Conservation (phyloP, 2,329 filamentous ascomycete genomes). For the Tolypocladium pustulatum region DNA sequence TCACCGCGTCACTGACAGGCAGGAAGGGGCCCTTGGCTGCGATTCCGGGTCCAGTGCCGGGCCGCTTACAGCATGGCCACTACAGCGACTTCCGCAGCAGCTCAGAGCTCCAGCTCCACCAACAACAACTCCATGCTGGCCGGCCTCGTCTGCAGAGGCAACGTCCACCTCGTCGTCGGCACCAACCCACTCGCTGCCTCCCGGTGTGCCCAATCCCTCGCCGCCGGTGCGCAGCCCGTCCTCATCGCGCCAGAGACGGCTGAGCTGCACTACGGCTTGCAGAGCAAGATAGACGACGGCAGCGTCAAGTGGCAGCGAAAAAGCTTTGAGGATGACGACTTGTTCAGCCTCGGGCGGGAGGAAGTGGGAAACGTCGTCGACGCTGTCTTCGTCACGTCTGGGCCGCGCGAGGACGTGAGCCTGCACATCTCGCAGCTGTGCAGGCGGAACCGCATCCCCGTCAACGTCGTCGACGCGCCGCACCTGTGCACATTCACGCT, state of each 20-base stretch:
- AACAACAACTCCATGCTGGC: constrained; percentile 43
- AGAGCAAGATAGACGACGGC: constrained; percentile 55
- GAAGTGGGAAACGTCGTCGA: constrained; percentile 75
- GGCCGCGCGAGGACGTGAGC: constrained; percentile 36
- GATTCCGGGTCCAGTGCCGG: neutral
- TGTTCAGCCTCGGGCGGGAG: constrained; percentile 66
- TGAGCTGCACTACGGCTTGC: constrained; percentile 46
- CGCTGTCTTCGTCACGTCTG: constrained; percentile 75
- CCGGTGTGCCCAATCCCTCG: constrained; percentile 68
- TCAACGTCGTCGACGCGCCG: constrained; percentile 86
- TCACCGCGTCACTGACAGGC: neutral
- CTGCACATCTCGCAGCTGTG: constrained; percentile 65
- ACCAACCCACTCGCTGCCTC: constrained; percentile 79
- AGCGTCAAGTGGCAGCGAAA: constrained; percentile 56
- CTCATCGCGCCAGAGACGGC: constrained; percentile 61
- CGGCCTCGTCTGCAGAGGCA: constrained; percentile 56
- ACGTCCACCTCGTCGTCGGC: constrained; percentile 78
- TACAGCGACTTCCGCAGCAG: neutral
- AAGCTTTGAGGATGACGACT: constrained; percentile 58
- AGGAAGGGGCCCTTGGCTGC: neutral
- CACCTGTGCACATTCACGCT: constrained; percentile 82
- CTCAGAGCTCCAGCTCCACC: neutral
- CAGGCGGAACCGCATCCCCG: constrained; percentile 68
- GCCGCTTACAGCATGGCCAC: neutral
- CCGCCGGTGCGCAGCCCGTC: constrained; percentile 71